Percentiles rank a stretch among this genome's conserved stretches.
These are phyloP conservation scores for Coccomyxa sp. DNA, from an alignment of 139 green algal species.

Conservation along the genomic window DNA sequence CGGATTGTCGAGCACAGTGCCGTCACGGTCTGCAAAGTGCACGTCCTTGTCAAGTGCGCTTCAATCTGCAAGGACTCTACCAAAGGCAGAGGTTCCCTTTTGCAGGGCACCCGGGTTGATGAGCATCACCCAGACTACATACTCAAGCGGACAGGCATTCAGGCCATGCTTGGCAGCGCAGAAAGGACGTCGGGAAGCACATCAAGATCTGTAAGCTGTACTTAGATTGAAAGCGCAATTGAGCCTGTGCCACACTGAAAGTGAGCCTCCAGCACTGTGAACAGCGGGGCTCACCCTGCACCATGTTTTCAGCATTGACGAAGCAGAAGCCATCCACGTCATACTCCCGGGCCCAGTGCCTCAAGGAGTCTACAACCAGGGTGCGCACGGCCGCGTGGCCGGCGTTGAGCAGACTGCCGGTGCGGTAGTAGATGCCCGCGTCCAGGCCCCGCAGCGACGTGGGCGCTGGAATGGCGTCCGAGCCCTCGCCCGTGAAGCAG, in stretches of 20 bases:
- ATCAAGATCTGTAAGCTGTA: too few species aligned
- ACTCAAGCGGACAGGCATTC: too few species aligned
- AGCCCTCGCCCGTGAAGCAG: slow-evolving; percentile 70
- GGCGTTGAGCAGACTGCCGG: slow-evolving; percentile 58
- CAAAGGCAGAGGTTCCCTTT: too few species aligned
- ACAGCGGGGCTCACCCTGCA: slow-evolving; percentile 21
- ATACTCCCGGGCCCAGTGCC: slow-evolving; percentile 65
- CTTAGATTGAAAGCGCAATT: too few species aligned
- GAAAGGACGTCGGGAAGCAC: too few species aligned
- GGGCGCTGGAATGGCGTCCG: slow-evolving; percentile 36
- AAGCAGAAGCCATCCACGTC: slow-evolving; percentile 77
- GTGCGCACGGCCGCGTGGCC: slow-evolving; percentile 58
- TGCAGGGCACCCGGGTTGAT: too few species aligned
- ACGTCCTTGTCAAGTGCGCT: too few species aligned
- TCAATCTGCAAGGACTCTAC: too few species aligned
- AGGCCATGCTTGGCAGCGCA: too few species aligned
- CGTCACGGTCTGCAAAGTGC: slow-evolving; percentile 40
- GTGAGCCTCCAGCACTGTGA: background rate
- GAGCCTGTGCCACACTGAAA: too few species aligned
- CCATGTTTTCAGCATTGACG: slow-evolving; percentile 77
- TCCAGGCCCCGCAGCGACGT: slow-evolving; percentile 58
- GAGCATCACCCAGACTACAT: too few species aligned
- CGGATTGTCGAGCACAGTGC: slow-evolving; percentile 62
- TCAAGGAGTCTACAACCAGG: slow-evolving; percentile 51
- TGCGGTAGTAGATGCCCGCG: slow-evolving; percentile 59